These are phyloP conservation scores for Didymella exigua DNA, from an alignment of 2,329 filamentous ascomycete species.

Conservation along the genomic window DNA sequence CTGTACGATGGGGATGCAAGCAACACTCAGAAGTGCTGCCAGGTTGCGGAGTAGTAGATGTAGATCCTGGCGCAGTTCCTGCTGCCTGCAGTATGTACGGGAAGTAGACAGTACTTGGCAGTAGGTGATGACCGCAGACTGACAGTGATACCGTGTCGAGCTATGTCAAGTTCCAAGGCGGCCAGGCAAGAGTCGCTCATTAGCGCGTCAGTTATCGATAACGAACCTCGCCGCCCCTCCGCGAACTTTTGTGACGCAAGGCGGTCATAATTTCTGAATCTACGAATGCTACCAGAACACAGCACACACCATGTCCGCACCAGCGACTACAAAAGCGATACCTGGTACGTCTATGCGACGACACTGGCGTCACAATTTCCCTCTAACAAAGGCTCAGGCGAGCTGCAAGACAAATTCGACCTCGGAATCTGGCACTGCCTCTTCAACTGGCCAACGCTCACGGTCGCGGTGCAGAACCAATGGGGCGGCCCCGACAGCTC, in stretches of 20 bases:
- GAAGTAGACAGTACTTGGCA: too few relatives aligned
- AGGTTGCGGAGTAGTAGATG: not conserved
- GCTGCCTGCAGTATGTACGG: too few relatives aligned
- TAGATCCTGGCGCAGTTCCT: too few relatives aligned
- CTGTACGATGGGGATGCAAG: slow-evolving; percentile 1
- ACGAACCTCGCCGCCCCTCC: not conserved
- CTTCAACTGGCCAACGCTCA: slow-evolving; percentile 86
- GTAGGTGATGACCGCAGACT: too few relatives aligned
- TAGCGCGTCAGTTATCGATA: slow-evolving; percentile 17
- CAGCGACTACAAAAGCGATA: slow-evolving; percentile 4
- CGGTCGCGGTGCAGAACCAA: slow-evolving; percentile 81
- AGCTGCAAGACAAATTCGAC: slow-evolving; percentile 63
- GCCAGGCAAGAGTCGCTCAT: not conserved
- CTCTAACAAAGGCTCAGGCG: slow-evolving; percentile 25
- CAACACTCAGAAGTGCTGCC: not conserved
- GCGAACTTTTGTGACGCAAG: slow-evolving; percentile 20
- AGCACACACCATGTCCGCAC: slow-evolving; percentile 14
- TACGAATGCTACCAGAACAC: not conserved
- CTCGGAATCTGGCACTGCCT: slow-evolving; percentile 84
- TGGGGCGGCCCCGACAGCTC: slow-evolving; percentile 84
- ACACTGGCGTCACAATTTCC: not conserved
- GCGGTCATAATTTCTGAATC: slow-evolving; percentile 5
- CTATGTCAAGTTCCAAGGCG: too few relatives aligned
- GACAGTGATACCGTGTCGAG: too few relatives aligned
- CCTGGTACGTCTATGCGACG: slow-evolving; percentile 8